Percentiles rank a stretch among this genome's conserved stretches.
phyloP scores from a whole-genome alignment of 2,329 filamentous ascomycete species.

The Aspergillus flavus region DNA sequence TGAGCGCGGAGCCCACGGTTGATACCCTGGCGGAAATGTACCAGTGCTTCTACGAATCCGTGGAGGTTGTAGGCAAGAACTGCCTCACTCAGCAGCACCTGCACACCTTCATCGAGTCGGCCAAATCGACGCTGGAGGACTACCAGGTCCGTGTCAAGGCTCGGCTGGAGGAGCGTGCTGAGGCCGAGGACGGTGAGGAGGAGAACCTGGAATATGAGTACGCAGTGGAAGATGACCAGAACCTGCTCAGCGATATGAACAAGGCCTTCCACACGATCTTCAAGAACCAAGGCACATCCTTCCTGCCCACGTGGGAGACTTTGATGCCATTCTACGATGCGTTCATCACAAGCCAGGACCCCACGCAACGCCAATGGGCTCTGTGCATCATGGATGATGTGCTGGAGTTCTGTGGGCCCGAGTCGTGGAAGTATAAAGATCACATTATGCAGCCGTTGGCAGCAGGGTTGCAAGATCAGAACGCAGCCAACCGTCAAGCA shows the following conservation, averaged over 20 bases:
- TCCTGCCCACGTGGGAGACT: conserved; percentile 85
- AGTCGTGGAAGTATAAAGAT: conserved; percentile 82
- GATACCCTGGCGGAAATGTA: conserved; percentile 99
- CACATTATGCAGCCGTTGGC: conserved; percentile 87
- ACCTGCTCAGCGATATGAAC: conserved; percentile 97
- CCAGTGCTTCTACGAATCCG: conserved; percentile 98
- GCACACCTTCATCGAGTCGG: conserved; percentile 82
- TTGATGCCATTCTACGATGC: conserved; percentile 81
- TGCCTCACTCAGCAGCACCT: conserved; percentile 79
- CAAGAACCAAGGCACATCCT: conserved; percentile 86
- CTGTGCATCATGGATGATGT: conserved; percentile 98
- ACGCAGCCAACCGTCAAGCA: conserved; percentile 91
- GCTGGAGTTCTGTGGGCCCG: conserved; percentile 89
- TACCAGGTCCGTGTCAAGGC: conserved; percentile 85
- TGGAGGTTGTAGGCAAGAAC: conserved; percentile 88
- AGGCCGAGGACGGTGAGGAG: conserved; percentile 87
- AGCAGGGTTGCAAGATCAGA: conserved; percentile 80
- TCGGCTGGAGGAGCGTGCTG: conserved; percentile 80
- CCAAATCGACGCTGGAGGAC: conserved; percentile 83
- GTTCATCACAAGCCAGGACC: conserved; percentile 78
- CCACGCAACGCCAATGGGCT: conserved; percentile 97
- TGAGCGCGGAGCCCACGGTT: conserved; percentile 90
- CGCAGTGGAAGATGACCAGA: conserved; percentile 96
- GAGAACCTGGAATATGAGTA: conserved; percentile 83
- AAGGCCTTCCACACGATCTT: conserved; percentile 99